Evolutionary conservation across 352 stramenopile species (phyloP), one percentile per base, ranked within the genome.

Genomic region (Labyrinthula sp.): DNA sequence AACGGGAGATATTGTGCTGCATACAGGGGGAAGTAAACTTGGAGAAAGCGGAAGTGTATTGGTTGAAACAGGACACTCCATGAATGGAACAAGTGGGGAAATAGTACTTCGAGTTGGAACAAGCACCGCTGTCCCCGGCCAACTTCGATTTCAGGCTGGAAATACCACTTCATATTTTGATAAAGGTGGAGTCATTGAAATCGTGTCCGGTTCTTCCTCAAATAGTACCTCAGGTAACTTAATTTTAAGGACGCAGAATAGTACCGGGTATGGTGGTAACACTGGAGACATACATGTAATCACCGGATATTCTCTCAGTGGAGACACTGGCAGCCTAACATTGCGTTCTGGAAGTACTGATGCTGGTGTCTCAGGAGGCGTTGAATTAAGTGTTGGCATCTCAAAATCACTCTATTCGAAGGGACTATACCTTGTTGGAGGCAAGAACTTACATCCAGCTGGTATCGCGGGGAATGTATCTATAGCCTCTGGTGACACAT

Each of bases 1-100:
- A 6, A 46, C 46, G 27, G 56, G 56, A 10, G 37, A 22, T 14
- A 40, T 62, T 17, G 40, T 37, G 40, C 26, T 59, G 0, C 21
- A 47, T 1, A 64, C 58, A 0, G 75, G 73, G 10, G 22, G 38
- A 9, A 67, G 71, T 5, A 57, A 60, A 20, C 38, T 41, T 23
- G 72, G 71, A 24, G 62, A 48, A 22, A 59, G 46, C 14, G 58
- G 58, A 15, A 31, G 35, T 27, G 47, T 87, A 7, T 63, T 68
- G 26, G n/a, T 87, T 39, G 29, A 38, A 14, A 79, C 69, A 34
- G 60, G 62, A 2, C 35, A 46, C 0, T 59, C 48, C 1, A 17
- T 10, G 6, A 20, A 12, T 10, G 17, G 20, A 15, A 54, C 36
- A 28, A 35, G 35, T 20, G 45, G 45, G 14, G 30, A 35, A 4